Percentiles rank a stretch among this genome's conserved stretches.
phyloP scores from a whole-genome alignment of 2,329 filamentous ascomycete genomes.

The Verruconis gallopava region DNA sequence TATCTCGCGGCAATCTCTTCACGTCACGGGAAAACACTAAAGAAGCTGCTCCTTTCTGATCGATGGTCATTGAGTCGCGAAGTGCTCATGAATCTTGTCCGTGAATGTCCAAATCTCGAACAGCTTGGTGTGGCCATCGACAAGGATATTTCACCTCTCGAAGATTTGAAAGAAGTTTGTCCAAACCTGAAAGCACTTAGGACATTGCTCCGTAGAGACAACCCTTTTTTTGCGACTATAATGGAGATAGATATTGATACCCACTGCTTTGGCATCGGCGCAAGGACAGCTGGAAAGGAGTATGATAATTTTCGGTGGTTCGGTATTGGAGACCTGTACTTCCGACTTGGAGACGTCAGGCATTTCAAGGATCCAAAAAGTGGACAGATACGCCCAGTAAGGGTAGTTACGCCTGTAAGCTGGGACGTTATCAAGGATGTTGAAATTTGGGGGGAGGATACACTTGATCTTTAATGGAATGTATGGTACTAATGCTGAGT shows the following conservation, averaged over 20 bases:
- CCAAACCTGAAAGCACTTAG: slow-evolving; percentile 29
- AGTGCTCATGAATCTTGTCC: slow-evolving; percentile 38
- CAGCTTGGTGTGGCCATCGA: slow-evolving; percentile 43
- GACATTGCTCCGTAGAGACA: slow-evolving; percentile 21
- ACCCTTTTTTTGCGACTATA: slow-evolving; percentile 8
- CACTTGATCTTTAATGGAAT: slow-evolving; percentile 7
- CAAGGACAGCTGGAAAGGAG: slow-evolving; percentile 23
- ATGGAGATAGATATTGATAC: slow-evolving; percentile 20
- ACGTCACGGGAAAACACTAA: slow-evolving; percentile 38
- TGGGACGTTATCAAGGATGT: slow-evolving; percentile 26
- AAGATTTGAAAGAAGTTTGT: slow-evolving; percentile 23
- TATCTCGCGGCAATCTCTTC: slow-evolving; percentile 40
- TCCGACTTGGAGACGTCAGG: slow-evolving; percentile 23
- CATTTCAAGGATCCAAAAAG: slow-evolving; percentile 14
- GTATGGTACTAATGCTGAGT: no score
- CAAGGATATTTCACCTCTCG: slow-evolving; percentile 30
- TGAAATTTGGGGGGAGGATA: slow-evolving; percentile 34
- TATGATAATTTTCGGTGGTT: slow-evolving; percentile 25
- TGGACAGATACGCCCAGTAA: slow-evolving; percentile 12
- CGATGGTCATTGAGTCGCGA: slow-evolving; percentile 39
- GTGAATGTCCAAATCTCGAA: slow-evolving; percentile 43
- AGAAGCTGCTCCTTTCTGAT: slow-evolving; percentile 43
- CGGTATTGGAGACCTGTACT: slow-evolving; percentile 27
- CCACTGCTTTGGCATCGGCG: slow-evolving; percentile 20
- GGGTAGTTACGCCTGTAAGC: slow-evolving; percentile 20